Evolutionary conservation across 2,329 filamentous ascomycete species (phyloP).

Genomic region (Aquanectria penicillioides): DNA sequence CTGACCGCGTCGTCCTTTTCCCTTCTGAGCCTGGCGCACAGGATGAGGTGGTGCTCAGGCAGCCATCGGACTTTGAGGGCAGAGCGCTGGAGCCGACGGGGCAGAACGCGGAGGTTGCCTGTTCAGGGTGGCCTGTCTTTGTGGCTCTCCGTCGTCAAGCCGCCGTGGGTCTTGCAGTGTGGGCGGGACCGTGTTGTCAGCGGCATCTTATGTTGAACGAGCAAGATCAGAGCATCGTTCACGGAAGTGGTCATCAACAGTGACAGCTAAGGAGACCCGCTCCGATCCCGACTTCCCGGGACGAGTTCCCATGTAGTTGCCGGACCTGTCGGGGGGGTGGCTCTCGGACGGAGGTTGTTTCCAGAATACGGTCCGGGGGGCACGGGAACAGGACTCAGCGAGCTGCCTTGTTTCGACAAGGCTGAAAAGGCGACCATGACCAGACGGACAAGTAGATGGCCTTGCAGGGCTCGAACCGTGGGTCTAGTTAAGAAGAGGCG

Average conservation of each 20-base stretch:
- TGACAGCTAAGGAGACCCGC: too few species aligned
- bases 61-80: not conserved
- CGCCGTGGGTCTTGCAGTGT: not conserved
- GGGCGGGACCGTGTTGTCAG: not conserved
- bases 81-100: not conserved
- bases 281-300: too few species aligned
- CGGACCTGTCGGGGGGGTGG: too few species aligned
- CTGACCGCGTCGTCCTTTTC: constrained; percentile 30
- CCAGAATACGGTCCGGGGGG: too few species aligned
- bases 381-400: too few species aligned
- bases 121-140: not conserved
- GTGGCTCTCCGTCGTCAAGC: not conserved
- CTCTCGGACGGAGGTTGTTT: too few species aligned
- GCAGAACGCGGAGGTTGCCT: not conserved
- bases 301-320: too few species aligned
- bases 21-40: constrained; percentile 17
- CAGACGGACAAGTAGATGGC: not conserved
- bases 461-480: constrained; percentile 26
- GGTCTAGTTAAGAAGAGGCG: constrained; percentile 16
- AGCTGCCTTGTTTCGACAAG: constrained; percentile 32
- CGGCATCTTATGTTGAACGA: constrained; percentile 1
- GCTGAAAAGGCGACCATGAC: too few species aligned
- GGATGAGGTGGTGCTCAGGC: constrained; percentile 1
- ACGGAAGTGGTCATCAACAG: too few species aligned
- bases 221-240: too few species aligned